Percentiles rank a stretch among this genome's conserved stretches.
Evolutionary conservation across 1,139 yeast species (phyloP).

Genomic region (Zygosaccharomyces sapae): DNA sequence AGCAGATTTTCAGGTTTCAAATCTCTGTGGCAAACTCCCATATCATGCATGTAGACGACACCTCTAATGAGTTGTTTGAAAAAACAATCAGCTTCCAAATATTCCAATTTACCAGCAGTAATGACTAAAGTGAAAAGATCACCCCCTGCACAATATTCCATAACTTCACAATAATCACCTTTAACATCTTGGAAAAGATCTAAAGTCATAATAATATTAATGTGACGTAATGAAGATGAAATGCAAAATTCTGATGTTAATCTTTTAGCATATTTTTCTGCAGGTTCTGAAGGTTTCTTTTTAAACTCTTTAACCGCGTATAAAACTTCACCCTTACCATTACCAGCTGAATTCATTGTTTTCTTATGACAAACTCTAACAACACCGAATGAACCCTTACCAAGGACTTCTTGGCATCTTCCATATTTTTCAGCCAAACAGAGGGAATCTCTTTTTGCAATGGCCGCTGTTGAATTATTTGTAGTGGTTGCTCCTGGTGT

Average conservation of each 20-base stretch:
- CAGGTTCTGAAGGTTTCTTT: constrained; percentile 52
- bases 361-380: constrained; percentile 67
- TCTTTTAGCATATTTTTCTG: constrained; percentile 62
- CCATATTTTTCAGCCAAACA: constrained; percentile 69
- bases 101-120: constrained; percentile 78
- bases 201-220: constrained; percentile 76
- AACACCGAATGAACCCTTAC: constrained; percentile 82
- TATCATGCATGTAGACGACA: constrained; percentile 90
- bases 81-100: constrained; percentile 89
- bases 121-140: constrained; percentile 83
- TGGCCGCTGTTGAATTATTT: constrained; percentile 13
- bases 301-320: constrained; percentile 84
- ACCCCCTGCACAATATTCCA: constrained; percentile 96
- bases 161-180: constrained; percentile 92
- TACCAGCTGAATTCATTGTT: constrained; percentile 37
- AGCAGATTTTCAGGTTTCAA: constrained; percentile 89
- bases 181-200: constrained; percentile 86
- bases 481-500: constrained; percentile 14
- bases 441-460: constrained; percentile 19
- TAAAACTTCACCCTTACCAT: constrained; percentile 41
- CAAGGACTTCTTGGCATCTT: constrained; percentile 71
- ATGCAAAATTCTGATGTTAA: constrained; percentile 83
- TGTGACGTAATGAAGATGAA: constrained; percentile 72
- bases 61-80: constrained; percentile 89
- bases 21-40: constrained; percentile 96